These are phyloP conservation scores for Sungouiella thailandica DNA, from an alignment of 805 yeast species.

Conservation along the genomic window DNA sequence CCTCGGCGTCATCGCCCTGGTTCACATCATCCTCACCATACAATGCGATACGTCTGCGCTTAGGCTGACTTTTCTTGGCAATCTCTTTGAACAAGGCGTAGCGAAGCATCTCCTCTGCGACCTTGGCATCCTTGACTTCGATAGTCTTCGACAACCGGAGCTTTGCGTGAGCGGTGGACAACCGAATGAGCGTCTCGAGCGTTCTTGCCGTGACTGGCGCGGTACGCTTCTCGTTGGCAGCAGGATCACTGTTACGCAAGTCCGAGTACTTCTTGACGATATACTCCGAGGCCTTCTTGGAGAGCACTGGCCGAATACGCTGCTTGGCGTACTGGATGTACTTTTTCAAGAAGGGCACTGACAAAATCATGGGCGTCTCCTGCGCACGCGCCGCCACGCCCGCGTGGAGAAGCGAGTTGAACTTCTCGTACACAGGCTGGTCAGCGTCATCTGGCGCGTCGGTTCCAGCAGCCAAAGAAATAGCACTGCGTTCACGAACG, in stretches of 20 bases:
- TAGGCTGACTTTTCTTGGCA: conserved; percentile 29
- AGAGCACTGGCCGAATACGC: conserved; percentile 75
- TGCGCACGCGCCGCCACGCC: conserved; percentile 45
- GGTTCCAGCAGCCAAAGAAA: conserved; percentile 80
- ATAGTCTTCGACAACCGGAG: conserved; percentile 78
- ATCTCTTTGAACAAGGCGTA: conserved; percentile 83
- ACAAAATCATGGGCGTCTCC: conserved; percentile 35
- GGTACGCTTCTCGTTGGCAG: conserved; percentile 63
- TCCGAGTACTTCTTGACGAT: conserved; percentile 78
- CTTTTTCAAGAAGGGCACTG: conserved; percentile 83
- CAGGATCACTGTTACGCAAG: conserved; percentile 65
- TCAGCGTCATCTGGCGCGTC: conserved; percentile 44
- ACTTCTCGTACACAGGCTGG: conserved; percentile 76
- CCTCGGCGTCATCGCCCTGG: conserved; percentile 32
- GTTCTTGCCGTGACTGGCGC: conserved; percentile 99
- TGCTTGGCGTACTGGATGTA: conserved; percentile 92
- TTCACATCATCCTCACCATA: conserved; percentile 22
- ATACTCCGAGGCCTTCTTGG: conserved; percentile 70
- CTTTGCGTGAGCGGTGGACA: conserved; percentile 95
- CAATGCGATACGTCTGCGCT: conserved; percentile 20
- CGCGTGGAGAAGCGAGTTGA: conserved; percentile 75
- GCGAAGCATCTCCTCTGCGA: conserved; percentile 80
- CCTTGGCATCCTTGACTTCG: conserved; percentile 70
- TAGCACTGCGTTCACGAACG: conserved; percentile 66
- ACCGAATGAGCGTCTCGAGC: conserved; percentile 88